Percentiles rank a stretch among this genome's conserved stretches.
These are phyloP conservation scores for Boletus rubescentipes DNA, from an alignment of 768 basidiomycete species.

Conservation along the genomic window DNA sequence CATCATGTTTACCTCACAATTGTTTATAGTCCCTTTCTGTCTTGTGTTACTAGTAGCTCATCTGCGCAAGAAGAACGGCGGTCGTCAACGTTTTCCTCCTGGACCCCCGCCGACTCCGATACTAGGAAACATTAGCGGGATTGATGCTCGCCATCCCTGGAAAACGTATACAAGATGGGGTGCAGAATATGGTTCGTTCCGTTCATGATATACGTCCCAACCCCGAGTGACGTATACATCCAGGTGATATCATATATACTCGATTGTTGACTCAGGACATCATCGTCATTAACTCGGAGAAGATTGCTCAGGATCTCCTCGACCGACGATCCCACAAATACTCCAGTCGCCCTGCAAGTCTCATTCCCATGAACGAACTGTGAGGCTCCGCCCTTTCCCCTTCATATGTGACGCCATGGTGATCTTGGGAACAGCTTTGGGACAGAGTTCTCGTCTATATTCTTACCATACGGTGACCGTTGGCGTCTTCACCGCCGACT, in stretches of 20 bases:
- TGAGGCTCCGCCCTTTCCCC: not conserved
- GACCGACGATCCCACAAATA: conserved; percentile 23
- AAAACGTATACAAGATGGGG: conserved; percentile 21
- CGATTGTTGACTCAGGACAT: conserved; percentile 25
- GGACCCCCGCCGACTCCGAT: conserved; percentile 21
- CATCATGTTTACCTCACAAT: not conserved
- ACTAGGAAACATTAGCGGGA: conserved; percentile 20
- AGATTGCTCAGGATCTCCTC: conserved; percentile 24
- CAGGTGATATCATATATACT: conserved; percentile 25
- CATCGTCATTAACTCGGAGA: conserved; percentile 27
- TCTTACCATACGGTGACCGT: conserved; percentile 28
- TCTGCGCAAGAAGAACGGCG: conserved; percentile 9
- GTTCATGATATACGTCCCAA: not conserved
- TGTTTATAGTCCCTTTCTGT: conserved; percentile 7
- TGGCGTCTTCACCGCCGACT: conserved; percentile 33
- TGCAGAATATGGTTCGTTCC: conserved; percentile 16
- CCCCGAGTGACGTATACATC: not conserved
- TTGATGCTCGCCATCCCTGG: conserved; percentile 23
- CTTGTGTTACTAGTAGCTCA: conserved; percentile 7
- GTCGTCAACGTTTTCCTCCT: conserved; percentile 19
- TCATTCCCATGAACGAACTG: conserved; percentile 20
- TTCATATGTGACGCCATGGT: not conserved
- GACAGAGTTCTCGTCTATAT: conserved; percentile 22
- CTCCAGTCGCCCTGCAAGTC: conserved; percentile 22
- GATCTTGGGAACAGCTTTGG: conserved; percentile 17